These are phyloP conservation scores for Ogataea nonfermentans DNA, from an alignment of 805 yeast species.

Conservation along the genomic window DNA sequence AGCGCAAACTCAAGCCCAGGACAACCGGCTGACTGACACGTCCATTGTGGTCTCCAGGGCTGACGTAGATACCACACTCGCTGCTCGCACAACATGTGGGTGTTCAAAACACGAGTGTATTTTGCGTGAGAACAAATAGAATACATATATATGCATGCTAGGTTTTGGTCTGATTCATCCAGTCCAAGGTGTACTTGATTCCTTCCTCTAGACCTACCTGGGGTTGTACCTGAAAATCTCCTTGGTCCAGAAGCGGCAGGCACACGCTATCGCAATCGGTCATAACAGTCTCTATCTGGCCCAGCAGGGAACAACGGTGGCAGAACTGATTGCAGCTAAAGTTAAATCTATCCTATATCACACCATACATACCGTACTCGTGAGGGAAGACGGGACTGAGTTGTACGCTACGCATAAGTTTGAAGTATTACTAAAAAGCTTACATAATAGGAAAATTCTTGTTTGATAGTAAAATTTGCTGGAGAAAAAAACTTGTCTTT, in stretches of 20 bases:
- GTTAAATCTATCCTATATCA: no score
- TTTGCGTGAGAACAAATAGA: constrained; percentile 34
- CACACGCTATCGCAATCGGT: no score
- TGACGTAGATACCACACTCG: constrained; percentile 61
- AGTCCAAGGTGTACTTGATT: constrained; percentile 71
- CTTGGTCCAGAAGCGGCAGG: no score
- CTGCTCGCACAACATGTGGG: constrained; percentile 53
- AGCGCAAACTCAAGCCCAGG: constrained; percentile 23
- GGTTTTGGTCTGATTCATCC: constrained; percentile 72
- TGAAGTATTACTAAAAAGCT: no score
- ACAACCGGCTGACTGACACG: constrained; percentile 14
- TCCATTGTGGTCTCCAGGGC: constrained; percentile 60
- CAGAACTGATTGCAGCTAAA: no score
- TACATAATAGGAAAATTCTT: no score
- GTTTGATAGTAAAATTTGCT: constrained; percentile 9
- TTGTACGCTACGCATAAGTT: no score
- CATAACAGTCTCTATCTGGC: no score
- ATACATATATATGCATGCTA: constrained; percentile 2
- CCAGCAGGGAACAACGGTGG: no score
- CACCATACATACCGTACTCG: no score
- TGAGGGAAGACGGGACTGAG: no score
- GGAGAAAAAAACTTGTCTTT: constrained; percentile 9
- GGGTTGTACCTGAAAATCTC: constrained; percentile 75
- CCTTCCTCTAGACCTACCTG: constrained; percentile 77
- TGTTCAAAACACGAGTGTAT: constrained; percentile 37